Evolutionary conservation across 2,329 filamentous ascomycete genomes (phyloP).

Genomic region (Dendrostoma leiphaemia): DNA sequence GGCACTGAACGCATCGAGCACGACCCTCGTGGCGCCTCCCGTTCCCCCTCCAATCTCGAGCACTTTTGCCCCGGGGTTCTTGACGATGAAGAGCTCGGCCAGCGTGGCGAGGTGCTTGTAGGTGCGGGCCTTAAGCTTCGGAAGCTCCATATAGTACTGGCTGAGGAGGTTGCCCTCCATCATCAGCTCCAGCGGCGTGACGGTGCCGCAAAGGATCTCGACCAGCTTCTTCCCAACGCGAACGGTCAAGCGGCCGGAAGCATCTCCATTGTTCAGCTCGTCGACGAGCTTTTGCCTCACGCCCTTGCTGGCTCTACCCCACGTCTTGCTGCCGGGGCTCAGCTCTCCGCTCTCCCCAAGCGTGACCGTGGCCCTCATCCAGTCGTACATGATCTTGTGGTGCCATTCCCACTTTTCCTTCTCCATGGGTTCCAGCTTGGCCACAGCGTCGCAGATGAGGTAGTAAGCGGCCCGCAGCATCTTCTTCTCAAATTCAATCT

Average conservation of each 20-base stretch:
- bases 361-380: not conserved
- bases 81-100: conserved; percentile 3
- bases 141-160: conserved; percentile 25
- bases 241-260: conserved; percentile 28
- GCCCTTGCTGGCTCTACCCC: not conserved
- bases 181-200: conserved; percentile 33
- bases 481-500: not conserved
- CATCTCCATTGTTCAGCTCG: conserved; percentile 20
- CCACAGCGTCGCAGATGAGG: not conserved
- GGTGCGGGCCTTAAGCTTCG: conserved; percentile 25
- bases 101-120: conserved; percentile 3
- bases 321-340: not conserved
- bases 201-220: conserved; percentile 29
- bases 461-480: conserved; percentile 12
- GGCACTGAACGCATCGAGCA: not conserved
- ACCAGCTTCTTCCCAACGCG: conserved; percentile 29
- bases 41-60: conserved; percentile 5
- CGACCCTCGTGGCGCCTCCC: not conserved
- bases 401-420: not conserved
- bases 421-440: not conserved
- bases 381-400: not conserved
- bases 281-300: not conserved
- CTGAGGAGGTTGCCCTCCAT: conserved; percentile 31
- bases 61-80: conserved; percentile 22
- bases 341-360: not conserved